Evolutionary conservation across 2,329 filamentous ascomycete genomes (phyloP), one percentile per base, ranked within the genome.

Genomic region (Ophiostoma sp.): DNA sequence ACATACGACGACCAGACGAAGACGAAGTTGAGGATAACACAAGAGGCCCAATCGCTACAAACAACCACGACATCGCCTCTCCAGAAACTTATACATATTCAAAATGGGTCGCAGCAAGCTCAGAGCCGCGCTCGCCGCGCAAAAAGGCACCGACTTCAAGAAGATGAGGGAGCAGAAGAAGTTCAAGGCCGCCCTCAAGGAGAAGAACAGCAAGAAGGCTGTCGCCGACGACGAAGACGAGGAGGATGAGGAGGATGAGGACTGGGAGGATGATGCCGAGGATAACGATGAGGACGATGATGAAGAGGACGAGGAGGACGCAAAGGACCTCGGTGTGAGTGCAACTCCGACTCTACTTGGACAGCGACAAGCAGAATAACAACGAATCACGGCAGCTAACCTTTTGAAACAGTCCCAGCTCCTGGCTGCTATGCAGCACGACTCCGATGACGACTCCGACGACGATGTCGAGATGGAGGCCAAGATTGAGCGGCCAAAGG

Each of bases 401-500:
- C 2, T 6, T 4, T 4, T 17, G 6, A 20, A 60, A 10, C 17
- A 85, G 82, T 77, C 86, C 74, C 83, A 89, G 74, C 70, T 74
- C n/a, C 79, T 85, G 71, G 82, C 83, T 15, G 85, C 80, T 67
- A 80, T 89, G 74, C 83, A 89, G 77, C 86, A 89, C 74, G 87
- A 85, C 77, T 86, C 89, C 72, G 76, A 78, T n/a, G 85, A 83
- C 72, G 75, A 78, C 23, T 85, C 83, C 54, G 90, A 95, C 75
- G 90, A 91, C 73, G 89, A 90, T 73, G 84, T 92, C 69, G 91
- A 94, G 79, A 88, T 91, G 79, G 90, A 94, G 78, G 87, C 88
- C 78, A 91, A 90, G 81, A 82, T 89, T 73, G 79, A 81, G 77
- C 87, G 87, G 60, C 75, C 75, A 66, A 69, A 65, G 48, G 67